Conservation (phyloP, 352 stramenopile genomes). For the Globisporangium canariense region DNA sequence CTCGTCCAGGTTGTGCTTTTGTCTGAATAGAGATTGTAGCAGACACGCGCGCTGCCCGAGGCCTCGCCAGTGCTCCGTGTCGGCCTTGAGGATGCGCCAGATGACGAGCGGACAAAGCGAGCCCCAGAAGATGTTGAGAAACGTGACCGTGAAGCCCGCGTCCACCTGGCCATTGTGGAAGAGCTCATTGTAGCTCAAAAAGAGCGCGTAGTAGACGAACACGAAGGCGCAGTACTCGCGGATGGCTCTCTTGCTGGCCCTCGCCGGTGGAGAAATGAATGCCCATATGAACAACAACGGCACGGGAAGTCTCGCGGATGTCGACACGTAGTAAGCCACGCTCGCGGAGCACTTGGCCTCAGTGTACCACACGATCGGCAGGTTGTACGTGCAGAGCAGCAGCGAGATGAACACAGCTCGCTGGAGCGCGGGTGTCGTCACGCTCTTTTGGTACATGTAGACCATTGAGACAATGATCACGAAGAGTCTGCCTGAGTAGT, state of each 20-base stretch:
- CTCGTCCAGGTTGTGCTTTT: slow-evolving; percentile 50
- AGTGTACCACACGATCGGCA: slow-evolving; percentile 48
- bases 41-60: slow-evolving; percentile 49
- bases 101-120: slow-evolving; percentile 58
- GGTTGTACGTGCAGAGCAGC: slow-evolving; percentile 46
- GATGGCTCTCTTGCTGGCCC: slow-evolving; percentile 44
- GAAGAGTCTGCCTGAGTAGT: slow-evolving; percentile 58
- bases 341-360: slow-evolving; percentile 1
- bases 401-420: slow-evolving; percentile 40
- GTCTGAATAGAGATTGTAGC: slow-evolving; percentile 49
- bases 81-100: slow-evolving; percentile 65
- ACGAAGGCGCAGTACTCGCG: slow-evolving; percentile 62
- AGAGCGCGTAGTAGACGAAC: slow-evolving; percentile 35
- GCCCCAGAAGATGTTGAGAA: slow-evolving; percentile 44
- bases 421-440: slow-evolving; percentile 45
- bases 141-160: slow-evolving; percentile 29
- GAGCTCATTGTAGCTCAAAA: slow-evolving; percentile 40
- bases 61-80: slow-evolving; percentile 73
- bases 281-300: slow-evolving; percentile 44
- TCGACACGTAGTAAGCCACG: slow-evolving; percentile 33
- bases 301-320: slow-evolving; percentile 32
- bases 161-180: slow-evolving; percentile 26
- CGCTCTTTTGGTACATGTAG: slow-evolving; percentile 46
- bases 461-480: slow-evolving; percentile 60
- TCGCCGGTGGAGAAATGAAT: slow-evolving; percentile 34